These are phyloP conservation scores for Phtheirospermum japonicum DNA, from an alignment of 257 asterid genomes.

Conservation along the genomic window DNA sequence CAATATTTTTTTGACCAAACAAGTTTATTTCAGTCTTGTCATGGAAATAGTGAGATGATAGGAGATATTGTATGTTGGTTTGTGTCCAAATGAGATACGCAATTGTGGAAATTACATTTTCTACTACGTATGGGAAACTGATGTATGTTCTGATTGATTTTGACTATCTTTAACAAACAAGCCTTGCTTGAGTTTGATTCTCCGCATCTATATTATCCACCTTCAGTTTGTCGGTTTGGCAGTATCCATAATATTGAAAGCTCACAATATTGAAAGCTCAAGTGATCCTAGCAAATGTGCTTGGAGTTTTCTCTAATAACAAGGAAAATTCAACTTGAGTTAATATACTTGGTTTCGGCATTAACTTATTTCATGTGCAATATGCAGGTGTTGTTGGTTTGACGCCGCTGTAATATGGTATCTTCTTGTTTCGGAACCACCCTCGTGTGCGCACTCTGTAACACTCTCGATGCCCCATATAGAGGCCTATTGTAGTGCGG, in stretches of 20 bases:
- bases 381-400: conserved; percentile 78
- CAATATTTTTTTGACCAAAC: no score
- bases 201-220: neutral
- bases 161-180: no score
- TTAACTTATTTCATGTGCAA: conserved; percentile 20
- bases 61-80: neutral
- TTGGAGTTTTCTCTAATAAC: neutral
- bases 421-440: conserved; percentile 3
- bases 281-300: neutral
- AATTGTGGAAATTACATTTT: neutral
- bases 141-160: neutral
- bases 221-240: neutral
- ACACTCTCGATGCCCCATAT: conserved; percentile 27
- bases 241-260: neutral
- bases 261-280: neutral
- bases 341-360: neutral
- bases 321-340: neutral
- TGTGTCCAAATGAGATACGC: neutral
- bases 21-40: no score
- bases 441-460: conserved; percentile 18
- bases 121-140: neutral
- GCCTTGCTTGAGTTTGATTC: neutral
- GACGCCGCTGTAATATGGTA: conserved; percentile 56
- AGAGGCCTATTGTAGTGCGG: conserved; percentile 32
- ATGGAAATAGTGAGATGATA: no score